Evolutionary conservation across 192 early-diverging fungal species (phyloP).

Genomic region (Umbelopsis sp.): DNA sequence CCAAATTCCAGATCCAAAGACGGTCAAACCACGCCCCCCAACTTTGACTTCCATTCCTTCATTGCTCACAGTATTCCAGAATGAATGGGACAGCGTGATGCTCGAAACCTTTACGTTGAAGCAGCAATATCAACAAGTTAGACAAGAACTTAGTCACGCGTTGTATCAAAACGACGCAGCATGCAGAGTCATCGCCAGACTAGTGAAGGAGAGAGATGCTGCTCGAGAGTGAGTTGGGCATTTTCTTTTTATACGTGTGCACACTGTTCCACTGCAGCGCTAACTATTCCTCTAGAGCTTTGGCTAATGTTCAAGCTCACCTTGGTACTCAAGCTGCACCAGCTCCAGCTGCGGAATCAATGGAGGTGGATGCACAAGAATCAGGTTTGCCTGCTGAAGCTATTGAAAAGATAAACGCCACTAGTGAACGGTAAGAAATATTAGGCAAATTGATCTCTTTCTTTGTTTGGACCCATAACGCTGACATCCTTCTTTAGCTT

Average conservation of each 20-base stretch:
- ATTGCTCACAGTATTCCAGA: constrained; percentile 84
- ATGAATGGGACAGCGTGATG: constrained; percentile 97
- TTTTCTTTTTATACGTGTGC: background rate
- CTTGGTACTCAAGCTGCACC: constrained; percentile 47
- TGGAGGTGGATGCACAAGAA: constrained; percentile 55
- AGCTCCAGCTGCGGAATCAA: constrained; percentile 37
- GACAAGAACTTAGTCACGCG: constrained; percentile 92
- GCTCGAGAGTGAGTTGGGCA: constrained; percentile 65
- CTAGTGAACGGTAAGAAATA: constrained; percentile 45
- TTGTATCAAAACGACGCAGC: constrained; percentile 97
- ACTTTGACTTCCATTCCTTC: constrained; percentile 90
- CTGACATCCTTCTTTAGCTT: constrained; percentile 53
- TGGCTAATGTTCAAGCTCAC: constrained; percentile 63
- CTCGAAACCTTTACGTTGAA: constrained; percentile 92
- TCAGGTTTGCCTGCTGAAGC: constrained; percentile 44
- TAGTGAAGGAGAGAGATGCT: constrained; percentile 89
- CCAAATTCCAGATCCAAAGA: constrained; percentile 48
- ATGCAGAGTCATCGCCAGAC: constrained; percentile 89
- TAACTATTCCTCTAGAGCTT: constrained; percentile 41
- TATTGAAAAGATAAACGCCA: constrained; percentile 53
- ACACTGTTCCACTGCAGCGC: background rate
- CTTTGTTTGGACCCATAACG: background rate
- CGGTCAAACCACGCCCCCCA: constrained; percentile 86
- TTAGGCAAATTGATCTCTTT: background rate
- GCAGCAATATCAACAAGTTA: constrained; percentile 87